A percentile compares a stretch with the other conserved stretches of the same genome.
phyloP scores from a whole-genome alignment of 176 grass and related monocot species.

The Saccharum officinarum region DNA sequence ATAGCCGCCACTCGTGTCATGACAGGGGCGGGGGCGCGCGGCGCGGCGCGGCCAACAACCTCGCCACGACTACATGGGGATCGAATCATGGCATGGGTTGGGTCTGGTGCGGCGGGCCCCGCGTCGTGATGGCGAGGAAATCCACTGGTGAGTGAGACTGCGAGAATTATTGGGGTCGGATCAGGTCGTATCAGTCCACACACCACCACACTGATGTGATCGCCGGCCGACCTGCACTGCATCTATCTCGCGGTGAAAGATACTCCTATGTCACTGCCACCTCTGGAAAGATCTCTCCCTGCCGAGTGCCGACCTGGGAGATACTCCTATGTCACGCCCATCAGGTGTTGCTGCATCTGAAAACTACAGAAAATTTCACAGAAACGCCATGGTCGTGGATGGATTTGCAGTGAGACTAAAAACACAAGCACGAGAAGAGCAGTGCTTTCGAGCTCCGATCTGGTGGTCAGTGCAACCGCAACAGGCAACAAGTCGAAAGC shows the following conservation, averaged over 20 bases:
- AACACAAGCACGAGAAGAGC: no score
- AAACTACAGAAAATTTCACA: not conserved
- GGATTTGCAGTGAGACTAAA: no score
- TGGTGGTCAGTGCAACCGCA: no score
- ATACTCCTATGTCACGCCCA: no score
- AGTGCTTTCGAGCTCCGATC: not conserved
- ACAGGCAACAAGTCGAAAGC: no score
- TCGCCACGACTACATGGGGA: not conserved
- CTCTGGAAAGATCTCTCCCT: not conserved
- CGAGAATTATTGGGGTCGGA: constrained; percentile 25
- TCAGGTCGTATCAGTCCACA: not conserved
- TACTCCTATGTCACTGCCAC: not conserved
- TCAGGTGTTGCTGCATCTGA: no score
- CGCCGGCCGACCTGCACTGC: not conserved
- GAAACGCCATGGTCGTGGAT: no score
- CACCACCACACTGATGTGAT: not conserved
- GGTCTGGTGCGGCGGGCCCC: not conserved
- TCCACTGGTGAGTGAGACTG: not conserved
- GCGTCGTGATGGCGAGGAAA: not conserved
- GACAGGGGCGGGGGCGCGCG: not conserved
- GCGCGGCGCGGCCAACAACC: constrained; percentile 7
- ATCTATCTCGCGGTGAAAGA: not conserved
- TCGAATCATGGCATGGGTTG: not conserved
- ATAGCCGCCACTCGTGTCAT: not conserved
- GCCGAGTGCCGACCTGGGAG: no score